phyloP scores from a whole-genome alignment of 1,284 basidiomycete genomes.

The Ceratobasidium sp. region DNA sequence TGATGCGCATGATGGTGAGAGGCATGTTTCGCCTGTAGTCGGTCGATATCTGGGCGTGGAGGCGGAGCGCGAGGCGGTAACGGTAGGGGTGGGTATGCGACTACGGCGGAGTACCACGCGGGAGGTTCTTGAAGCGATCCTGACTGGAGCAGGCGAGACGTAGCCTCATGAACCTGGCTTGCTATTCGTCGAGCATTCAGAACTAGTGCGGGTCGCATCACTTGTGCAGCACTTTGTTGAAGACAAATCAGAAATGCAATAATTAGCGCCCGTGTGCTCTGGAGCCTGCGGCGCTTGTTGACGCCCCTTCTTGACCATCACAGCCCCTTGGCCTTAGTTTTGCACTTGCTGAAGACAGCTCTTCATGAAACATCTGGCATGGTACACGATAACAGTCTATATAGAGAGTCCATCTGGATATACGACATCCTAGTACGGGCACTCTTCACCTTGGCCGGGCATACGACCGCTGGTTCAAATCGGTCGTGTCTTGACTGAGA shows the following conservation, averaged over 20 bases:
- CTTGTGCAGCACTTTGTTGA: background rate
- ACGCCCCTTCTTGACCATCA: background rate
- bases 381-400: too few relatives aligned
- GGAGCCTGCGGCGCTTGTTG: background rate
- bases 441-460: too few relatives aligned
- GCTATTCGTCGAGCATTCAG: constrained; percentile 74
- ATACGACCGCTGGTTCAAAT: too few relatives aligned
- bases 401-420: too few relatives aligned
- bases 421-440: background rate
- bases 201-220: constrained; percentile 10
- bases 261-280: background rate
- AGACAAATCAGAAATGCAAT: background rate
- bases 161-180: constrained; percentile 87
- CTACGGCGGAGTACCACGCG: constrained; percentile 86
- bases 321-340: background rate
- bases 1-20: constrained; percentile 54
- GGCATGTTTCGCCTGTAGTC: constrained; percentile 44
- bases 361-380: background rate
- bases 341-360: background rate
- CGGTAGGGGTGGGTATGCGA: constrained; percentile 87
- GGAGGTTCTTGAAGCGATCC: constrained; percentile 77
- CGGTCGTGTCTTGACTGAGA: too few relatives aligned
- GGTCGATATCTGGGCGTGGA: constrained; percentile 58
- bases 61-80: constrained; percentile 77
- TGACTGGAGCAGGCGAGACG: constrained; percentile 82